Evolutionary conservation across 441 rosid species (phyloP), one percentile per base, ranked within the genome.

Genomic region (Mallotus japonicus): DNA sequence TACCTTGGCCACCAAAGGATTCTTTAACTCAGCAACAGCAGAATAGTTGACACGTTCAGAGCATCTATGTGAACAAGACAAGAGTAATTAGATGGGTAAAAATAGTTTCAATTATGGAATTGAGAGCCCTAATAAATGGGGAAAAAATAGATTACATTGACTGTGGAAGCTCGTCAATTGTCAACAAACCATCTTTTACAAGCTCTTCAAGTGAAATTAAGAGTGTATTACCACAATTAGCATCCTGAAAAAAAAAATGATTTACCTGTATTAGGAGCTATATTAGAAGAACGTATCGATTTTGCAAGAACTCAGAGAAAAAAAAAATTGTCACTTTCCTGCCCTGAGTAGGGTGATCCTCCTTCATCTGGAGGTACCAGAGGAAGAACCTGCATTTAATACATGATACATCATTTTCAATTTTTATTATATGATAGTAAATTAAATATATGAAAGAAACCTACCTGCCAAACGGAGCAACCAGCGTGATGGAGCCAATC

Each of bases 181-280:
- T 67, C 69, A 95, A 76, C 76, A 95, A 85, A 47, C 97, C 97
- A 70, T 92, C 98, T 72, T 85, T 88, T 0, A 91, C 95, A 70
- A 92, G 97, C 89, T 95, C 97, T 61, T 89, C 95, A 37, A 95
- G 91, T 51, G 98, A 95, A 83, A 95, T 92, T 87, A 95, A 86
- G 68, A 92, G 84, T 22, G 91, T 89, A 62, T 90, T 95, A 42
- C 98, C 99, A 76, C 98, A 95, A 79, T 95, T 91, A 44, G 98
- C 99, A 83, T 95, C 99, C 98, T 95, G 83, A 40, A 53, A 53
- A 53, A 53, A 1, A 2, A 16, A 53, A 37, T 62, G 8, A 44
- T 13, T 19, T 5, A 37, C 40, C 6, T 37, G 40, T 37, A 37
- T 37, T 37, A 37, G 40, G 40, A 37, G 40, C 40, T 37, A 37